Percentiles rank a stretch among this genome's conserved stretches.
Conservation (phyloP, 2,329 filamentous ascomycete species). For the Cordyceps cicadae region DNA sequence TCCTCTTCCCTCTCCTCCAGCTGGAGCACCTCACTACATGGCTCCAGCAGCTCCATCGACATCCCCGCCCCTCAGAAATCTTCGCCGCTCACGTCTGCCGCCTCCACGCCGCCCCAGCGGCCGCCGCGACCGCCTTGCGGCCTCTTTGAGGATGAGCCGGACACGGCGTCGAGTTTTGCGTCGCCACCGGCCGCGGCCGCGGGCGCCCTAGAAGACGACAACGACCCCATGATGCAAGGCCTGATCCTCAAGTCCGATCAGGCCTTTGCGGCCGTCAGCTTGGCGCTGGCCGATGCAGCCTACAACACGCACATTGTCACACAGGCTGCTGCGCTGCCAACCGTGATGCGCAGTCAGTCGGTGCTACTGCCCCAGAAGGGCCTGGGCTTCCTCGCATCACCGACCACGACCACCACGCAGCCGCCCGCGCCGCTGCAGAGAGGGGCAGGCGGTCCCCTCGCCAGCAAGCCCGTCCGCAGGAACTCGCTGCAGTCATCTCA, state of each 20-base stretch:
- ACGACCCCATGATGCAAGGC: constrained; percentile 28
- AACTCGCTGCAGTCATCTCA: not conserved
- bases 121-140: constrained; percentile 8
- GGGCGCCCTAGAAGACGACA: not conserved
- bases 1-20: not conserved
- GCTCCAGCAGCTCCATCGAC: constrained; percentile 1
- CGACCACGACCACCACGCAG: not conserved
- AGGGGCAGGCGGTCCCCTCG: not conserved
- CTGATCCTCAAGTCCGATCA: constrained; percentile 43
- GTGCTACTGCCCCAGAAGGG: not conserved
- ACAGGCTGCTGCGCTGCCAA: not conserved
- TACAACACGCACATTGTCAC: constrained; percentile 14
- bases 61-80: not conserved
- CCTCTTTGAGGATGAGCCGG: constrained; percentile 6
- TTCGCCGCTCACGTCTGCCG: not conserved
- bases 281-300: constrained; percentile 30
- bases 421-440: too few species aligned
- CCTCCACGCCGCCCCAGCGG: not conserved
- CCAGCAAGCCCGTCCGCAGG: not conserved
- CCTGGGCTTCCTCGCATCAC: not conserved
- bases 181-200: not conserved
- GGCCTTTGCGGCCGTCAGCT: constrained; percentile 39
- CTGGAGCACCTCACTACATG: not conserved
- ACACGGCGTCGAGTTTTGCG: not conserved
- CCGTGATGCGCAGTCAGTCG: not conserved